Evolutionary conservation across 352 stramenopile species (phyloP), one percentile per base, ranked within the genome.

Genomic region (Pythium rhizo-oryzae): DNA sequence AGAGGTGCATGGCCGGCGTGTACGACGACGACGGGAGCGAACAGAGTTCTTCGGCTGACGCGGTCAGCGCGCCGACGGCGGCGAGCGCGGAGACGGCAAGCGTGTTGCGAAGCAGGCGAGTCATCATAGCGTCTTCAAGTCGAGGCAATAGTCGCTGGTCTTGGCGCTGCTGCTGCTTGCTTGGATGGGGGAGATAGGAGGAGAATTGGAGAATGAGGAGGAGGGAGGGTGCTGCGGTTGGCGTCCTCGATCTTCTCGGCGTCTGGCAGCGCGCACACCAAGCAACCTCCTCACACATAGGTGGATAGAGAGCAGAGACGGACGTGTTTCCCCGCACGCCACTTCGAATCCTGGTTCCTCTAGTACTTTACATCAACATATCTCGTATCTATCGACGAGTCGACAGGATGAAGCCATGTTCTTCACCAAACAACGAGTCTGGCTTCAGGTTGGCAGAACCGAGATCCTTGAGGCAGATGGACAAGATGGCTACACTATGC

Each of bases 11-110:
- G 64, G 83, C 81, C n/a, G 65, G 60, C n/a, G 67, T 15, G 62
- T 90, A 89, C 8, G 74, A 79, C 19, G 65, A 44, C 2, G 81
- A 78, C 24, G 75, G 60, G 8, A 89, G 62, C 0, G 83, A 85
- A 61, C 79, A 89, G 62, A 91, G 76, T 33, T 69, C 75, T 37
- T 89, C 77, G 35, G 64, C 81, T 13, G 55, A 23, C 25, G 16
- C 49, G 35, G 19, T 30, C 6, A 50, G 18, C 9, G 39, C 50
- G 39, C 21, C 39, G 9, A 39, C 1, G 18, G 51, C 30, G 23
- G 39, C 49, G 16, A 64, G 25, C 5, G 57, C 57, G 25, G 46
- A 41, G 5, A 51, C 35, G 21, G 51, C 60, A 37, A 67, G 33
- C 15, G 58, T 49, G n/a, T 43, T 28, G 16, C 35, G 47, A 24